Evolutionary conservation across 176 grass and related monocot species (phyloP).

Genomic region (Musa schizocarpa): DNA sequence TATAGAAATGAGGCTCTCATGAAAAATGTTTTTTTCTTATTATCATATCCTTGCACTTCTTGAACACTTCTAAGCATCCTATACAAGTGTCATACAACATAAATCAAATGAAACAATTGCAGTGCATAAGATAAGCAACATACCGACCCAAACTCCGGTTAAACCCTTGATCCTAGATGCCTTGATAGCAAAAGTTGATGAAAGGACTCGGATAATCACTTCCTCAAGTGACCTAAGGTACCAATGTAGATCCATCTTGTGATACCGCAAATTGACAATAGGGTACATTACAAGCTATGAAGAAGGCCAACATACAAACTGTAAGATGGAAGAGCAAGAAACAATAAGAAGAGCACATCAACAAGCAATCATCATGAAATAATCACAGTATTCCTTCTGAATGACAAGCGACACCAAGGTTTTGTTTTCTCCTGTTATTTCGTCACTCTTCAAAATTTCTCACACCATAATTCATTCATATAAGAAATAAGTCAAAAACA

Average conservation of each 20-base stretch:
- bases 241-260: slow-evolving; percentile 73
- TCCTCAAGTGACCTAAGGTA: slow-evolving; percentile 81
- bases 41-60: too few species aligned
- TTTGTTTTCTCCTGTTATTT: too few species aligned
- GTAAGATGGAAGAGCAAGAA: not conserved
- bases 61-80: not conserved
- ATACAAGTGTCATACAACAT: not conserved
- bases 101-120: not conserved
- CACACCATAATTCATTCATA: too few species aligned
- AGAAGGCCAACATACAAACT: not conserved
- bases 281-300: slow-evolving; percentile 83
- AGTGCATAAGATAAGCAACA: not conserved
- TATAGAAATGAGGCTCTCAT: too few species aligned
- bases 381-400: not conserved
- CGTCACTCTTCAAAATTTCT: too few species aligned
- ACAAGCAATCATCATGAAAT: not conserved
- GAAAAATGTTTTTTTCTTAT: too few species aligned
- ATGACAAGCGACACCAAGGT: too few species aligned
- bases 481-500: too few species aligned
- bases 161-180: slow-evolving; percentile 49
- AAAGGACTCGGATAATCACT: slow-evolving; percentile 53
- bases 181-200: slow-evolving; percentile 57
- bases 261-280: slow-evolving; percentile 64
- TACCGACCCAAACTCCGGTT: slow-evolving; percentile 90
- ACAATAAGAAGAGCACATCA: not conserved